phyloP scores from a whole-genome alignment of 805 yeast genomes.

The Teunomyces stri region DNA sequence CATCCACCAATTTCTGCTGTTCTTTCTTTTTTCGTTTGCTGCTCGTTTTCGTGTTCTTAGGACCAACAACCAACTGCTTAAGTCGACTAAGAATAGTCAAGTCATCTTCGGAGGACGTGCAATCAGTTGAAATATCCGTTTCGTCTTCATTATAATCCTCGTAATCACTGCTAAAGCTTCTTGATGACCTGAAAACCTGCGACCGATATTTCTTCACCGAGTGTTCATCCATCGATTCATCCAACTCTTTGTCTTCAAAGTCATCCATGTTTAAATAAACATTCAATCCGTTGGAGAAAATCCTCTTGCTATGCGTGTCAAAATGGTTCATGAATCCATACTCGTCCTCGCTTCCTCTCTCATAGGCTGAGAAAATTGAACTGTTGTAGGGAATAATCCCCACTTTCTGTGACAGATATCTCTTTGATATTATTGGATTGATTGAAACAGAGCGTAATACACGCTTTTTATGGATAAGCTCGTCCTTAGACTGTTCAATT shows the following conservation, averaged over 20 bases:
- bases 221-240: conserved; percentile 10
- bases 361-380: background rate
- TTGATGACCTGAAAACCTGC: conserved; percentile 24
- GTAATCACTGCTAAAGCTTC: conserved; percentile 8
- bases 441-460: conserved; percentile 39
- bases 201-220: conserved; percentile 35
- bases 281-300: conserved; percentile 27
- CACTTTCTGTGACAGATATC: conserved; percentile 6
- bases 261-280: conserved; percentile 23
- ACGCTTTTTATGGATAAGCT: conserved; percentile 42
- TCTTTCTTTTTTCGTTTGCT: conserved; percentile 14
- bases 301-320: conserved; percentile 22
- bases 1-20: conserved; percentile 33
- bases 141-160: conserved; percentile 13
- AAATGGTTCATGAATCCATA: conserved; percentile 30
- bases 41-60: conserved; percentile 8
- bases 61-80: conserved; percentile 33
- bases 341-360: conserved; percentile 23
- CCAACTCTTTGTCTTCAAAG: conserved; percentile 13
- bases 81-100: conserved; percentile 34
- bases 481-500: conserved; percentile 47
- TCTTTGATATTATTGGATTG: conserved; percentile 19
- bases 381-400: background rate
- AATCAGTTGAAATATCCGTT: conserved; percentile 3
- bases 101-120: conserved; percentile 18